Evolutionary conservation across 352 stramenopile species (phyloP), one percentile per base, ranked within the genome.

Genomic region (Phytopythium sindhum): DNA sequence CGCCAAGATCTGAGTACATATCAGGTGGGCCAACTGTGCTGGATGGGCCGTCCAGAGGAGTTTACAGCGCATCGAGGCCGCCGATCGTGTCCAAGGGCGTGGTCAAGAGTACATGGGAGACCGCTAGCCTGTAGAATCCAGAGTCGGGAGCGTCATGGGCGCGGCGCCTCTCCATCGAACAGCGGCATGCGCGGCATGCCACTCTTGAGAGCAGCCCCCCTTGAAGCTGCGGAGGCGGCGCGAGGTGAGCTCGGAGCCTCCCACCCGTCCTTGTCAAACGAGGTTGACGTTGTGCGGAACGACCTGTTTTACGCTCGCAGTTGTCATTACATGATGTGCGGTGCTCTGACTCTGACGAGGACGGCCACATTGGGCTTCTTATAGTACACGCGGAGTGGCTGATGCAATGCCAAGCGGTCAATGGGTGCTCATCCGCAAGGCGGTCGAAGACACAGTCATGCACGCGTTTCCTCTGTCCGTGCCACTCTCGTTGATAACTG

Each of bases 131-230:
- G 33, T 39, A 39, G 14, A 39, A 39, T 14, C 33, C 33, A 14
- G 33, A 11, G 33, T 10, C 14, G 33, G 3, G 6, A 14, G 33
- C 10, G 33, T 23, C 8, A 2, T 3, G 21, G 7, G 23, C 3
- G 42, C 42, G 19, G 17, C 23, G 45, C n/a, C 44, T 53, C 45
- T 53, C 45, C 45, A 53, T 23, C 45, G 45, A 53, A 48, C 63
- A 62, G 42, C 55, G 35, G 26, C 61, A 67, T 21, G 45, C 45
- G 45, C 45, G 45, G 45, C 6, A 19, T 26, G 47, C 47, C 47
- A 55, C 48, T 55, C 48, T 29, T 55, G 48, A 33, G 48, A 29
- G 23, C 24, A 55, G 48, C 21, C 48, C 24, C 48, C 5, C 11
- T 55, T 55, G 48, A 55, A 55, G 48, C n/a, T 55, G 48, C 24